A percentile compares a stretch with the other conserved stretches of the same genome.
Conservation (phyloP, 2,329 filamentous ascomycete genomes). For the Botrytis sinoallii region DNA sequence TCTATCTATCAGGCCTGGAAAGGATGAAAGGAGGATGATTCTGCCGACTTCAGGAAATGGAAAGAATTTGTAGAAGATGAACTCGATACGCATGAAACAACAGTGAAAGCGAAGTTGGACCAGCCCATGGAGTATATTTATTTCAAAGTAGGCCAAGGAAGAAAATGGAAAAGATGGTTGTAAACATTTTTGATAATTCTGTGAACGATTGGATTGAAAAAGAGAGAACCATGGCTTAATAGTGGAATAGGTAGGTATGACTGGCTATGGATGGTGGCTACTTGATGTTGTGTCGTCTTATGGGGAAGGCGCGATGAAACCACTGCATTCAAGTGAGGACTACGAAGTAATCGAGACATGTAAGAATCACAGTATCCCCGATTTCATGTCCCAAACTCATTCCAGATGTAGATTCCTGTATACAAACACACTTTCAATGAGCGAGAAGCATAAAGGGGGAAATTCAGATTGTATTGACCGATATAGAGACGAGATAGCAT, state of each 20-base stretch:
- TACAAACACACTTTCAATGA: neutral
- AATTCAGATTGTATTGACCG: too few relatives aligned
- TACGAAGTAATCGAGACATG: neutral
- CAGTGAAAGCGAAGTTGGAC: neutral
- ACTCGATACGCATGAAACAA: neutral
- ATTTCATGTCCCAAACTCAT: neutral
- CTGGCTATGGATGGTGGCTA: neutral
- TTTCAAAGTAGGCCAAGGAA: neutral
- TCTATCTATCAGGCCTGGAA: too few relatives aligned
- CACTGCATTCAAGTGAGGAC: neutral
- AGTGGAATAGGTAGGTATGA: too few relatives aligned
- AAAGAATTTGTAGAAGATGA: neutral
- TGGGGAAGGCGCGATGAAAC: neutral
- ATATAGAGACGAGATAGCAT: neutral
- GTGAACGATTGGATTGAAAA: neutral
- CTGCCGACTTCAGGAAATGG: neutral
- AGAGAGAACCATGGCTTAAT: neutral
- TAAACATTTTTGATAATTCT: neutral
- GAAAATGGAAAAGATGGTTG: neutral
- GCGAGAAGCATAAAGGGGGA: too few relatives aligned
- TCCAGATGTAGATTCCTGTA: neutral
- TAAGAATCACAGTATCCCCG: neutral
- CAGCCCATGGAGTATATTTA: neutral
- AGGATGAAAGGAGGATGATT: neutral
- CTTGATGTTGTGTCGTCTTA: neutral